phyloP scores from a whole-genome alignment of 257 asterid species.

The Euphrasia confusa region DNA sequence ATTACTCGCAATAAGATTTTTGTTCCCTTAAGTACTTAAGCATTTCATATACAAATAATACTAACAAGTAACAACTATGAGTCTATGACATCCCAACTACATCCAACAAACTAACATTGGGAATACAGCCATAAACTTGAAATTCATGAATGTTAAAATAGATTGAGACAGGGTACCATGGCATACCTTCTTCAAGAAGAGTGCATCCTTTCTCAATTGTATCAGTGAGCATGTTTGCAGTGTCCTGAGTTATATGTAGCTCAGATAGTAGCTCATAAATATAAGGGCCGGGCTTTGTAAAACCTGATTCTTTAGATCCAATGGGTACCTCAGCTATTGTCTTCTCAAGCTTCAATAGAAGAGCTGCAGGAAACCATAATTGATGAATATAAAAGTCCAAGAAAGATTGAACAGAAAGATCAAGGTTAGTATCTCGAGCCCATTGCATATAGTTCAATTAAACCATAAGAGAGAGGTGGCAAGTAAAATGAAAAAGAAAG shows the following conservation, averaged over 20 bases:
- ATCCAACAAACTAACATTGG: conserved; percentile 3
- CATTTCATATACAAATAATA: not conserved
- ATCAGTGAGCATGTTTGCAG: conserved; percentile 67
- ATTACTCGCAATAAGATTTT: not conserved
- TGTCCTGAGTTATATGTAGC: conserved; percentile 61
- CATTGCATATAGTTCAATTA: conserved; percentile 17
- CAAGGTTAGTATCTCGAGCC: conserved; percentile 9
- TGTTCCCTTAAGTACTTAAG: not conserved
- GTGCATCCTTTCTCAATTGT: conserved; percentile 69
- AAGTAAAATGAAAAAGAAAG: conserved; percentile 17
- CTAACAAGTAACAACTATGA: too few species aligned
- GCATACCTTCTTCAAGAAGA: conserved; percentile 92
- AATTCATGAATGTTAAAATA: conserved; percentile 19
- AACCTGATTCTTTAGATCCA: conserved; percentile 82
- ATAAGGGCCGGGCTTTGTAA: conserved; percentile 88
- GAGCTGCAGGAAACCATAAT: conserved; percentile 61
- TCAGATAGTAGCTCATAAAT: conserved; percentile 86
- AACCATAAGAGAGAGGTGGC: conserved; percentile 13
- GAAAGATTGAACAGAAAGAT: conserved; percentile 9
- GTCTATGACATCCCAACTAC: not conserved
- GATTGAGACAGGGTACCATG: conserved; percentile 21
- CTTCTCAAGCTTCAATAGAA: conserved; percentile 90
- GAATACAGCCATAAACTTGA: conserved; percentile 17
- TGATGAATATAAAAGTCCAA: conserved; percentile 19
- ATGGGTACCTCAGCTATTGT: conserved; percentile 77